Percentiles rank a stretch among this genome's conserved stretches.
phyloP scores from a whole-genome alignment of 495 filamentous ascomycete genomes.

The Cercophora sp. region DNA sequence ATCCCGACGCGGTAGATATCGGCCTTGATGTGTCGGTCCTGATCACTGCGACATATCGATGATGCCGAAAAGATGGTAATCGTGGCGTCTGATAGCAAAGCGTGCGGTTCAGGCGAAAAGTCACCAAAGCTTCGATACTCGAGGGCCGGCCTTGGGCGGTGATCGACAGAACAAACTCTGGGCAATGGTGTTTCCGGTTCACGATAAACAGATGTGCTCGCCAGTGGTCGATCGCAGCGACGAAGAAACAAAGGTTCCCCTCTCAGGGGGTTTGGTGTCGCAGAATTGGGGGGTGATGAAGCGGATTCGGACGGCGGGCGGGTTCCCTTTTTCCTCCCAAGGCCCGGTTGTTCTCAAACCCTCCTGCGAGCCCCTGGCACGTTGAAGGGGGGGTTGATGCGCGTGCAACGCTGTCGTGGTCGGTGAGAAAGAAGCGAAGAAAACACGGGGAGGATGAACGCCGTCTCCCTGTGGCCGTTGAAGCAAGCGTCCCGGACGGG shows the following conservation, averaged over 20 bases:
- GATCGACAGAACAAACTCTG: slow-evolving; percentile 31
- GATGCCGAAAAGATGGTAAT: neutral
- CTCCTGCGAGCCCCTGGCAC: slow-evolving; percentile 22
- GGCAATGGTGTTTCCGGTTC: slow-evolving; percentile 19
- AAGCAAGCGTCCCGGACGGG: slow-evolving; percentile 1
- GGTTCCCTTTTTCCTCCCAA: slow-evolving; percentile 12
- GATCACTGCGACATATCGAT: slow-evolving; percentile 28
- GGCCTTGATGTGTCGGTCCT: slow-evolving; percentile 9
- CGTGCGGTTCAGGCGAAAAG: neutral
- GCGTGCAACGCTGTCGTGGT: neutral
- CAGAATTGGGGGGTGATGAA: slow-evolving; percentile 27
- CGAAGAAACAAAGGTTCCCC: slow-evolving; percentile 24
- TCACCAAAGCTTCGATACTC: slow-evolving; percentile 16
- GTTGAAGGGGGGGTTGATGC: slow-evolving; percentile 2
- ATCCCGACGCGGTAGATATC: too few relatives aligned
- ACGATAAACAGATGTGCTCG: slow-evolving; percentile 19
- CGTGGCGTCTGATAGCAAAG: neutral
- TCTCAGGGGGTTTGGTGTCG: slow-evolving; percentile 27
- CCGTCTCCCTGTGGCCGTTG: neutral
- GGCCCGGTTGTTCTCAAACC: slow-evolving; percentile 14
- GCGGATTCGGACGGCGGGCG: slow-evolving; percentile 12
- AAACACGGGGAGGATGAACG: neutral
- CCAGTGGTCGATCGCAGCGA: slow-evolving; percentile 20
- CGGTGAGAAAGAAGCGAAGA: neutral
- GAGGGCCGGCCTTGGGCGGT: slow-evolving; percentile 30